Evolutionary conservation across 2,329 filamentous ascomycete species (phyloP).

Genomic region (Aspergillus intermedius): DNA sequence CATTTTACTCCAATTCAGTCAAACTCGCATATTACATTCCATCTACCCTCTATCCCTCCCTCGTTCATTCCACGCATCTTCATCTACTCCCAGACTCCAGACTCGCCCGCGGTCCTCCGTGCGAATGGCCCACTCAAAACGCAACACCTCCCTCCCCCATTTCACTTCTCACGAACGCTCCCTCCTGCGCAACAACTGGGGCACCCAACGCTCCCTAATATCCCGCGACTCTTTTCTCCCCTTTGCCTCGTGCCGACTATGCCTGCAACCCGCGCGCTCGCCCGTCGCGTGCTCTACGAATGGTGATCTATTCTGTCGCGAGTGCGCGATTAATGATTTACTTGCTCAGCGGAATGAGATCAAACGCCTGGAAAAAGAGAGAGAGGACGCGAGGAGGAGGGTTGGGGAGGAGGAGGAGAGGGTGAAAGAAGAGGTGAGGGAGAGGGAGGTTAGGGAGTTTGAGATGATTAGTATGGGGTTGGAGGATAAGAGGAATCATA

Average conservation of each 20-base stretch:
- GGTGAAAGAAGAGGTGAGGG: constrained; percentile 62
- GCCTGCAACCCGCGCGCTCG: constrained; percentile 70
- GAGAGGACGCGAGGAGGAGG: constrained; percentile 57
- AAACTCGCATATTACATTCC: too few relatives aligned
- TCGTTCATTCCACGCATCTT: too few relatives aligned
- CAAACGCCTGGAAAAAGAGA: constrained; percentile 65
- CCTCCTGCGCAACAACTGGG: constrained; percentile 76
- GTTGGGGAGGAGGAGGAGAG: constrained; percentile 53
- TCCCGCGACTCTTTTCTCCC: constrained; percentile 86
- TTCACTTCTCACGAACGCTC: constrained; percentile 89
- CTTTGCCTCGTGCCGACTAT: constrained; percentile 83
- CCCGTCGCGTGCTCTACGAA: constrained; percentile 71
- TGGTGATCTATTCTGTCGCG: constrained; percentile 90
- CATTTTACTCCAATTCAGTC: too few relatives aligned
- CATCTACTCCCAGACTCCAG: too few relatives aligned
- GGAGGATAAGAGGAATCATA: constrained; percentile 24
- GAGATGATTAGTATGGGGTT: constrained; percentile 73
- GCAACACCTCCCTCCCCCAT: constrained; percentile 85
- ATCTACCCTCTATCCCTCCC: too few relatives aligned
- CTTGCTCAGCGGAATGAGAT: constrained; percentile 87
- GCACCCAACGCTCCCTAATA: constrained; percentile 73
- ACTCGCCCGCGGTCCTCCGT: too few relatives aligned
- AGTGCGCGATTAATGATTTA: constrained; percentile 89
- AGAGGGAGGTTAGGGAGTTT: constrained; percentile 70
- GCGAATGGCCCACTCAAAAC: constrained; percentile 53